A percentile compares a stretch with the other conserved stretches of the same genome.
Evolutionary conservation across 805 yeast species (phyloP).

Genomic region (Teunomyces stri): DNA sequence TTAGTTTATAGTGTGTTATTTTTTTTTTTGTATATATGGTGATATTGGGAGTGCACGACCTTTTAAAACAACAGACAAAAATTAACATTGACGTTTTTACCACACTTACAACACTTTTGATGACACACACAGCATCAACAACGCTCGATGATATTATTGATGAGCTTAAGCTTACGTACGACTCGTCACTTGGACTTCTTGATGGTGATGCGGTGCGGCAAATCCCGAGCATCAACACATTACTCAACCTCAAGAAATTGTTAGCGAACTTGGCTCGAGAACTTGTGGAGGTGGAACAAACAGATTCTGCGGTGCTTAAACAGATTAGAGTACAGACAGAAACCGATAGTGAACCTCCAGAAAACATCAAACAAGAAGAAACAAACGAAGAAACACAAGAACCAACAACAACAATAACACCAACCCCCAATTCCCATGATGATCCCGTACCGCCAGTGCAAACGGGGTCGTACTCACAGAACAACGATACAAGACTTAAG

Average conservation of each 20-base stretch:
- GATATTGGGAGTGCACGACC: background rate
- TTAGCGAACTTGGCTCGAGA: slow-evolving; percentile 39
- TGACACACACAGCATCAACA: slow-evolving; percentile 28
- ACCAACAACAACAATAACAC: too few relatives aligned
- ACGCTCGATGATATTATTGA: slow-evolving; percentile 50
- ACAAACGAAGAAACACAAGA: background rate
- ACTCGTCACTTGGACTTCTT: slow-evolving; percentile 56
- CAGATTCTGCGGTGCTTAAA: slow-evolving; percentile 26
- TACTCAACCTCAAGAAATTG: slow-evolving; percentile 45
- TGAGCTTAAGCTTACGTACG: slow-evolving; percentile 54
- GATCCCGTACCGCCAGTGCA: slow-evolving; percentile 47
- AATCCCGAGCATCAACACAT: slow-evolving; percentile 40
- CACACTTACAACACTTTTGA: too few relatives aligned
- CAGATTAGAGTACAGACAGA: slow-evolving; percentile 13
- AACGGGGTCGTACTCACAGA: slow-evolving; percentile 43
- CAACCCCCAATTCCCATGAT: too few relatives aligned
- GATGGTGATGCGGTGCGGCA: slow-evolving; percentile 54
- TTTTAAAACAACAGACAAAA: background rate
- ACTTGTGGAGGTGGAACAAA: slow-evolving; percentile 30
- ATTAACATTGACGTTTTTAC: too few relatives aligned
- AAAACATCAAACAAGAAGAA: slow-evolving; percentile 1
- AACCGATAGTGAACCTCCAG: background rate
- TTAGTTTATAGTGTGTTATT: slow-evolving; percentile 10
- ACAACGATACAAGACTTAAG: slow-evolving; percentile 57
- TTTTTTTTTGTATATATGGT: background rate